Percentiles rank a stretch among this genome's conserved stretches.
These are phyloP conservation scores for Xanthoconium separans DNA, from an alignment of 1,284 basidiomycete genomes.

Conservation along the genomic window DNA sequence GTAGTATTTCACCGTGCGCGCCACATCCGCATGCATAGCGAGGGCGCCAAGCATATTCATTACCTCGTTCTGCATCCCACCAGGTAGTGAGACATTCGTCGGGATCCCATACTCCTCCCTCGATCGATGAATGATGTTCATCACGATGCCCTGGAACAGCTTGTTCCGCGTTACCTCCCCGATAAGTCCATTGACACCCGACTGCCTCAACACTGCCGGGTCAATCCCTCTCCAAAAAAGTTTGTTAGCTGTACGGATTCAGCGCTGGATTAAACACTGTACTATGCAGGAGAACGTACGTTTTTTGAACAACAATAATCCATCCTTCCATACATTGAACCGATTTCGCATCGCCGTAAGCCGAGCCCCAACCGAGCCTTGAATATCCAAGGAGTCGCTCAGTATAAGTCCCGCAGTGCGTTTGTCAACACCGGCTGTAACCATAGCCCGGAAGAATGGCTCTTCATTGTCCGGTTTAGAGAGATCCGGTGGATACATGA, in stretches of 20 bases:
- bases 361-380: neutral
- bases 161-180: neutral
- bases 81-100: neutral
- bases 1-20: neutral
- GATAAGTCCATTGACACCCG: neutral
- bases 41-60: neutral
- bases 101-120: neutral
- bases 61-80: neutral
- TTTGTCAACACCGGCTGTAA: neutral
- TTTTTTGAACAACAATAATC: neutral
- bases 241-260: neutral
- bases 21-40: neutral
- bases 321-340: neutral
- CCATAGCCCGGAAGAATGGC: neutral
- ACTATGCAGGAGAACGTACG: neutral
- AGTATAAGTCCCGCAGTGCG: neutral
- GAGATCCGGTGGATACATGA: neutral
- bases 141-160: neutral
- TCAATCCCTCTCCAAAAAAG: neutral
- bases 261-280: too few species aligned
- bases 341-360: neutral
- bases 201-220: neutral
- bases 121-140: neutral
- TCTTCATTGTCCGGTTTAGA: neutral
- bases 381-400: neutral